A percentile compares a stretch with the other conserved stretches of the same genome.
These are phyloP conservation scores for Phytophthora tubulina DNA, from an alignment of 352 stramenopile species.

Conservation along the genomic window DNA sequence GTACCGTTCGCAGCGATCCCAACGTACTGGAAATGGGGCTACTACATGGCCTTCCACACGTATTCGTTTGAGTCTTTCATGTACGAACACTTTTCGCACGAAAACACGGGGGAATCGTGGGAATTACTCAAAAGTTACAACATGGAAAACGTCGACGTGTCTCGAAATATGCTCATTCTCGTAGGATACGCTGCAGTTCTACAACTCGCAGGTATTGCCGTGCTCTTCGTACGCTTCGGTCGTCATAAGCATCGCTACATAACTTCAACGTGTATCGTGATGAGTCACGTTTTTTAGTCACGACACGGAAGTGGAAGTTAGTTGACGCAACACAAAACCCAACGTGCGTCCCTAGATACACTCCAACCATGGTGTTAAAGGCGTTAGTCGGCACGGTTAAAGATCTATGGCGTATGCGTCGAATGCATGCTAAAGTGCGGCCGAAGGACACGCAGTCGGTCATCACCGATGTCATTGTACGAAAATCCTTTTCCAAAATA, in stretches of 20 bases:
- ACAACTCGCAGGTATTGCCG: constrained; percentile 51
- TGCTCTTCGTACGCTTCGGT: constrained; percentile 43
- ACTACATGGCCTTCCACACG: constrained; percentile 90
- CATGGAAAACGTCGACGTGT: constrained; percentile 67
- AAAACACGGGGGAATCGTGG: constrained; percentile 34
- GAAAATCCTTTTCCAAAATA: no score
- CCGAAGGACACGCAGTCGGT: constrained; percentile 48
- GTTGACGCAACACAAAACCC: constrained; percentile 3
- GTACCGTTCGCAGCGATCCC: constrained; percentile 70
- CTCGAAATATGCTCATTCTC: constrained; percentile 66
- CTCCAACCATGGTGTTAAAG: constrained; percentile 38
- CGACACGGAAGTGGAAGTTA: no score
- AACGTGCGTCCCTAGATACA: no score
- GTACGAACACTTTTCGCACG: constrained; percentile 75
- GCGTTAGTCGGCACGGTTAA: constrained; percentile 37
- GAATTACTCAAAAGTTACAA: constrained; percentile 54
- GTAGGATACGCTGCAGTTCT: constrained; percentile 50
- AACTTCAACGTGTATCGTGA: no score
- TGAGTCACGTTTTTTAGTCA: no score
- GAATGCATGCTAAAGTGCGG: constrained; percentile 46
- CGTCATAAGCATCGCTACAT: constrained; percentile 26
- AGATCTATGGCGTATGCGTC: constrained; percentile 46
- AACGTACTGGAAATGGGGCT: constrained; percentile 80
- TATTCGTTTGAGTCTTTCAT: constrained; percentile 90
- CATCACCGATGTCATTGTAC: constrained; percentile 58